Conservation (phyloP, 352 stramenopile genomes). For the Phytophthora megakarya region DNA sequence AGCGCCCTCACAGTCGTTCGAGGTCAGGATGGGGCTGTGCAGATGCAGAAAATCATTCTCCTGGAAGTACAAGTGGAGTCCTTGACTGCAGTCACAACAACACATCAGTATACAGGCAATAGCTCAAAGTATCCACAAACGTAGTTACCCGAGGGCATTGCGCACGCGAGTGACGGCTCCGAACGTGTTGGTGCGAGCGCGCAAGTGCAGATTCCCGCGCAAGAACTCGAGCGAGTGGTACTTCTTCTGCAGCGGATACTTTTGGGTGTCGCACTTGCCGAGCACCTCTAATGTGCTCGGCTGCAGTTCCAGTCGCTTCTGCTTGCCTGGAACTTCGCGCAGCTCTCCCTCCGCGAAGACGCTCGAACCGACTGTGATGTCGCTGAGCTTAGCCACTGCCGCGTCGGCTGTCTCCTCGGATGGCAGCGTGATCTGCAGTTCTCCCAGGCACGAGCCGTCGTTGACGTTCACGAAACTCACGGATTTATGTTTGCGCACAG, state of each 20-base stretch:
- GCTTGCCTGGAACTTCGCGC: constrained; percentile 87
- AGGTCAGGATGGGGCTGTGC: constrained; percentile 96
- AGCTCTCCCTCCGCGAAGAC: constrained; percentile 92
- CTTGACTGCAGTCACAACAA: constrained; percentile 42
- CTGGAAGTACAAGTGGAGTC: constrained; percentile 77
- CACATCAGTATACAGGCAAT: constrained; percentile 1
- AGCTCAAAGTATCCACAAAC: not conserved
- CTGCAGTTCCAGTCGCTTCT: constrained; percentile 93
- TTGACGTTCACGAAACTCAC: constrained; percentile 97
- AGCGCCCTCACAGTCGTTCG: constrained; percentile 97
- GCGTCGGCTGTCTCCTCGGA: constrained; percentile 48
- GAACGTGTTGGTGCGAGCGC: constrained; percentile 97
- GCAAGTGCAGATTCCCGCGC: constrained; percentile 95
- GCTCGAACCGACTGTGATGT: constrained; percentile 93
- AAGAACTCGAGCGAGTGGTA: constrained; percentile 98
- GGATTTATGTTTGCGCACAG: constrained; percentile 96
- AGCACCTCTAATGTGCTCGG: constrained; percentile 86
- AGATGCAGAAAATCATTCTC: constrained; percentile 78
- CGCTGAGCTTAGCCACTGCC: constrained; percentile 67
- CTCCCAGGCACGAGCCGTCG: constrained; percentile 92
- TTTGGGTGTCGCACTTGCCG: constrained; percentile 90
- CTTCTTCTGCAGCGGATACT: constrained; percentile 99
- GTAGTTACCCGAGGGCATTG: constrained; percentile 80
- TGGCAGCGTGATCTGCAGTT: constrained; percentile 92
- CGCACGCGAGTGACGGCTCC: constrained; percentile 95